Conservation (phyloP, 2,329 filamentous ascomycete genomes). For the Aspergillus floridensis region DNA sequence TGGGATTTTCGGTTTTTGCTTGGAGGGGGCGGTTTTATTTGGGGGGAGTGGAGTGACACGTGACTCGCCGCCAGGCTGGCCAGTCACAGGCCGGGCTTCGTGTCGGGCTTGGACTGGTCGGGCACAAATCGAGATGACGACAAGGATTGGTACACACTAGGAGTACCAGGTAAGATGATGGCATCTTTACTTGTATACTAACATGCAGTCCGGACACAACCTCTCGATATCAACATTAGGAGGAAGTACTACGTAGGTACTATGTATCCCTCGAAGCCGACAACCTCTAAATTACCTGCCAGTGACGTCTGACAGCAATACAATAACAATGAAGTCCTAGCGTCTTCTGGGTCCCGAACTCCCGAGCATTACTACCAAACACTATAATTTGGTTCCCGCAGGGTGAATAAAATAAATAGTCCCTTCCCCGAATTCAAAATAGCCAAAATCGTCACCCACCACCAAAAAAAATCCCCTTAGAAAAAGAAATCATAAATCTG, state of each 20-base stretch:
- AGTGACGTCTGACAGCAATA: too few relatives aligned
- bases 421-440: neutral
- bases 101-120: conserved; percentile 7
- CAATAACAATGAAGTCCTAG: too few relatives aligned
- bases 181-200: too few relatives aligned
- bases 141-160: conserved; percentile 5
- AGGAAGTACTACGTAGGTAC: too few relatives aligned
- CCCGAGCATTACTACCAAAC: too few relatives aligned
- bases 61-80: conserved; percentile 15
- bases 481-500: neutral
- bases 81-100: conserved; percentile 11
- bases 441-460: neutral
- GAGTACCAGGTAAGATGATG: neutral
- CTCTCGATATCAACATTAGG: too few relatives aligned
- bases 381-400: too few relatives aligned
- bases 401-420: too few relatives aligned
- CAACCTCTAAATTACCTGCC: too few relatives aligned
- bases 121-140: conserved; percentile 11
- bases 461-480: neutral
- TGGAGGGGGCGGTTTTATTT: neutral
- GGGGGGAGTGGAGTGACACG: conserved; percentile 14
- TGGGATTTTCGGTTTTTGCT: conserved; percentile 18
- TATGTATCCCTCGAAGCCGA: too few relatives aligned
- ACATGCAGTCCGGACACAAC: too few relatives aligned
- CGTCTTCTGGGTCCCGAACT: neutral